These are phyloP conservation scores for Pulveroboletus frians DNA, from an alignment of 768 basidiomycete species.

Conservation along the genomic window DNA sequence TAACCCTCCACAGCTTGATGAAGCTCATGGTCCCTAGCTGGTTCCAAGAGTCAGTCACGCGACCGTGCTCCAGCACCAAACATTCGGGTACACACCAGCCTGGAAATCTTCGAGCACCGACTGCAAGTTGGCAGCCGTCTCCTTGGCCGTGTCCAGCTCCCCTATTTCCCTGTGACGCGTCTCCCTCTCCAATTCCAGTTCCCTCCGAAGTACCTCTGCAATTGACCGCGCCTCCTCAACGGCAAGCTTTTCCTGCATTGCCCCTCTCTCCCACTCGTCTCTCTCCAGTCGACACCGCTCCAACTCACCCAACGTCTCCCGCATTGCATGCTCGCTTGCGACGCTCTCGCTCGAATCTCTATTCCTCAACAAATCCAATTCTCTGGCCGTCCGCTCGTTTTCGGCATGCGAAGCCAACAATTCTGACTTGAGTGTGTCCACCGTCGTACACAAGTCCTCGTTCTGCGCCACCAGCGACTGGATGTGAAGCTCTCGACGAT, in stretches of 20 bases:
- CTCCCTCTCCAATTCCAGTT: conserved; percentile 62
- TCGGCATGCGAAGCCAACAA: conserved; percentile 73
- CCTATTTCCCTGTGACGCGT: conserved; percentile 48
- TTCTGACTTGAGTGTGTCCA: conserved; percentile 79
- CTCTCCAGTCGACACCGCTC: conserved; percentile 82
- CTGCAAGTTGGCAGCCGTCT: conserved; percentile 80
- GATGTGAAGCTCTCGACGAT: conserved; percentile 81
- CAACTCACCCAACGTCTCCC: conserved; percentile 80
- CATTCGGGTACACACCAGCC: conserved; percentile 47
- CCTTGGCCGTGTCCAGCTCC: conserved; percentile 61
- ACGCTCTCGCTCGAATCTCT: conserved; percentile 63
- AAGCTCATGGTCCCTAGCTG: conserved; percentile 91
- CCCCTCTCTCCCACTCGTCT: conserved; percentile 62
- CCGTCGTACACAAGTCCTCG: conserved; percentile 62
- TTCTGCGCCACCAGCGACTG: conserved; percentile 74
- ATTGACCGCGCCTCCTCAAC: conserved; percentile 66
- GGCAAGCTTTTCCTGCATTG: conserved; percentile 60
- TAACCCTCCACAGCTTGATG: conserved; percentile 78
- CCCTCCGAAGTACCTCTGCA: conserved; percentile 52
- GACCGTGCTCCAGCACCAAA: background rate
- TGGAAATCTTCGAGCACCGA: conserved; percentile 96
- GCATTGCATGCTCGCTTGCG: conserved; percentile 71
- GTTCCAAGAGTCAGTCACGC: conserved; percentile 1
- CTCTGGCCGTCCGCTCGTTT: conserved; percentile 59
- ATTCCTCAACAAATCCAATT: conserved; percentile 64